Conservation (phyloP, 1,139 yeast genomes). For the Arxiozyma heterogenica region DNA sequence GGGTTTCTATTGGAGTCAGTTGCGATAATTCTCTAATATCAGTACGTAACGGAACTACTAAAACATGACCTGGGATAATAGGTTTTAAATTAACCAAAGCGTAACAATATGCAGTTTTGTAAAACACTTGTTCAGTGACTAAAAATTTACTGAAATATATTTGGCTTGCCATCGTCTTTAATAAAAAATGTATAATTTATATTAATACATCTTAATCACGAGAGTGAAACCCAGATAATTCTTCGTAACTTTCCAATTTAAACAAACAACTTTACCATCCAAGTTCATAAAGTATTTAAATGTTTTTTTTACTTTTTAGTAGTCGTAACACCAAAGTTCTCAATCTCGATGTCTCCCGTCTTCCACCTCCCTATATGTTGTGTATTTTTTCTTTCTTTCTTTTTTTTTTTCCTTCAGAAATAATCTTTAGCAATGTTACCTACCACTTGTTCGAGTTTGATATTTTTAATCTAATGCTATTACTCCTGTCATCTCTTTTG, state of each 20-base stretch:
- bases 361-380: neutral
- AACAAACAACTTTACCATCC: neutral
- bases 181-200: neutral
- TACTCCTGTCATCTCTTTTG: neutral
- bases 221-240: too few relatives aligned
- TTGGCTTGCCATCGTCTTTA: conserved; percentile 13
- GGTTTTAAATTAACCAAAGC: conserved; percentile 89
- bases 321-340: neutral
- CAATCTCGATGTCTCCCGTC: neutral
- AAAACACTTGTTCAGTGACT: conserved; percentile 30
- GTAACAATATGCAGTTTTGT: conserved; percentile 47
- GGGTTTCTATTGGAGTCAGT: conserved; percentile 58
- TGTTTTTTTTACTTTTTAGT: neutral
- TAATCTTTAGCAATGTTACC: too few relatives aligned
- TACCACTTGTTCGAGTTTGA: too few relatives aligned
- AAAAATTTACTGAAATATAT: conserved; percentile 28
- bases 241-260: neutral
- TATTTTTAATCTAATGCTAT: too few relatives aligned
- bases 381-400: too few relatives aligned
- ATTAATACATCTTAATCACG: too few relatives aligned
- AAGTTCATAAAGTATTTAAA: neutral
- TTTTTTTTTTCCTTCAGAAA: too few relatives aligned
- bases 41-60: conserved; percentile 68
- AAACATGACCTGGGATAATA: conserved; percentile 78
- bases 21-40: conserved; percentile 57